These are phyloP conservation scores for Tricholomella constricta DNA, from an alignment of 768 basidiomycete species.

Conservation along the genomic window DNA sequence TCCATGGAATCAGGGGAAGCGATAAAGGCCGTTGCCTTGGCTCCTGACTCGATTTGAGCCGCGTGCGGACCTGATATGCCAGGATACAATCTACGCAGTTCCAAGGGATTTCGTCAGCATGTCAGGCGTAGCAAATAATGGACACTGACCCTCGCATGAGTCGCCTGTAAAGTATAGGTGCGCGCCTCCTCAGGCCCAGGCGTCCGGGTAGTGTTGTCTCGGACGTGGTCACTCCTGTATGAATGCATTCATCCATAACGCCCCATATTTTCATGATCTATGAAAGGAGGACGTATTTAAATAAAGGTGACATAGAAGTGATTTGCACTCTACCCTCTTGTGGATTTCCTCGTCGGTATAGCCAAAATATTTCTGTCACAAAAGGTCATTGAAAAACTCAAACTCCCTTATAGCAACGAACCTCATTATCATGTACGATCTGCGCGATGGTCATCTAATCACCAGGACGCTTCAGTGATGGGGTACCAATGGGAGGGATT, in stretches of 20 bases:
- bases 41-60: slow-evolving; percentile 34
- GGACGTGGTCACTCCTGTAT: slow-evolving; percentile 75
- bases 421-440: slow-evolving; percentile 91
- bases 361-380: slow-evolving; percentile 59
- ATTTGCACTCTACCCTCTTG: slow-evolving; percentile 66
- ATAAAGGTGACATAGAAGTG: slow-evolving; percentile 8
- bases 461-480: slow-evolving; percentile 5
- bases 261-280: slow-evolving; percentile 79
- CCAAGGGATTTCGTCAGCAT: slow-evolving; percentile 5
- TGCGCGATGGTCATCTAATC: slow-evolving; percentile 88
- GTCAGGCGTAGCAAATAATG: background rate
- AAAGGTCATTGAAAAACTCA: background rate
- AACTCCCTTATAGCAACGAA: slow-evolving; percentile 17
- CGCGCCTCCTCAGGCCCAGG: slow-evolving; percentile 74
- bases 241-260: slow-evolving; percentile 94
- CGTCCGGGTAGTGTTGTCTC: slow-evolving; percentile 88
- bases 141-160: slow-evolving; percentile 79
- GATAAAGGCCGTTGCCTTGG: slow-evolving; percentile 22
- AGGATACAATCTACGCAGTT: slow-evolving; percentile 46
- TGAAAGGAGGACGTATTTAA: slow-evolving; percentile 6
- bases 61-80: slow-evolving; percentile 39
- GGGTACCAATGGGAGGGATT: background rate
- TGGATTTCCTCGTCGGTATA: slow-evolving; percentile 75
- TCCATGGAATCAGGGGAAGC: slow-evolving; percentile 19
- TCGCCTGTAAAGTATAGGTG: slow-evolving; percentile 86